Evolutionary conservation across 345 rosid genomes (phyloP), one percentile per base, ranked within the genome.

Genomic region (Murraya paniculata): DNA sequence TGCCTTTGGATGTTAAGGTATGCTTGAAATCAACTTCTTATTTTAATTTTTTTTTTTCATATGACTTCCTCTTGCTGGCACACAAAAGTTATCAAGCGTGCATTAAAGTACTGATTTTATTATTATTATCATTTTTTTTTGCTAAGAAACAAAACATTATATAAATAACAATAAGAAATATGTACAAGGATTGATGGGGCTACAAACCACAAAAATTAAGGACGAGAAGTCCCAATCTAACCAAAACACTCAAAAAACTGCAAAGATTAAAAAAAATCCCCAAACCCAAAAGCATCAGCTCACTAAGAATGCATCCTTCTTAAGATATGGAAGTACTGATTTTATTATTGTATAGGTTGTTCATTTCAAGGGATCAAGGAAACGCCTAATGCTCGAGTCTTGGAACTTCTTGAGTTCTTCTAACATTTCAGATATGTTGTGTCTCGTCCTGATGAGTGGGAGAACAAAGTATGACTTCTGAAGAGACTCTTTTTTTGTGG

Each of bases 291-390:
- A n/a, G n/a, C n/a, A n/a, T n/a, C n/a, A n/a, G n/a, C n/a, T n/a
- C n/a, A n/a, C n/a, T n/a, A n/a, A n/a, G n/a, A n/a, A n/a, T n/a
- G n/a, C n/a, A n/a, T n/a, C n/a, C n/a, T n/a, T n/a, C n/a, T n/a
- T n/a, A n/a, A n/a, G n/a, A n/a, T n/a, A n/a, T n/a, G n/a, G n/a
- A 39, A 73, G 11, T 53, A 71, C 6, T 56, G 19, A 58, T 64
- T 21, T 56, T 39, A 57, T 65, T 14, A 33, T 19, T 64, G 45
- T 62, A 22, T 45, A 93, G 98, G 93, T 91, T 64, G 92, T 94
- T 80, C 99, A 94, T 81, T 96, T 96, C 82, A 94, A 95, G 84
- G 98, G 99, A 81, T 96, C 97, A 58, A 94, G 99, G 78, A 96
- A 96, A 81, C 94, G 98, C 16, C 59, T 96, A 38, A 96, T 96